A percentile compares a stretch with the other conserved stretches of the same genome.
Conservation (phyloP, 192 early-diverging fungal species). For the Glomus cerebriforme region DNA sequence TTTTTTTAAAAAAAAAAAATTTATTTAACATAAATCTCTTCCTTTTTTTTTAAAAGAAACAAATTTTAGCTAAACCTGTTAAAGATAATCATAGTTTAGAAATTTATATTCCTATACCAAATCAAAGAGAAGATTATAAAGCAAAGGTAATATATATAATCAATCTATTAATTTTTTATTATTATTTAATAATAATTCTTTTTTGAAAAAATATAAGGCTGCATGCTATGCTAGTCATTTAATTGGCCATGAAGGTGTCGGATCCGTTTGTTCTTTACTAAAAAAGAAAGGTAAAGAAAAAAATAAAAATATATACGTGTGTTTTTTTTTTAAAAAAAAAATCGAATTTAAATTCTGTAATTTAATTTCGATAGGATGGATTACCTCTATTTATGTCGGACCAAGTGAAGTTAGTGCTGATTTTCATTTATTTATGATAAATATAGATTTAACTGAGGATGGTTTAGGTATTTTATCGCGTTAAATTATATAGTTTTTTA, state of each 20-base stretch:
- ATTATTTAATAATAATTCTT: not conserved
- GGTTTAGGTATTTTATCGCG: slow-evolving; percentile 53
- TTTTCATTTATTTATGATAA: slow-evolving; percentile 84
- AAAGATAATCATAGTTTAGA: slow-evolving; percentile 81
- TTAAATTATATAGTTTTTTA: not conserved
- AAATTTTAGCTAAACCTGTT: slow-evolving; percentile 73
- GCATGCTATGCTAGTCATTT: slow-evolving; percentile 81
- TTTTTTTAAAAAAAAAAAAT: not conserved
- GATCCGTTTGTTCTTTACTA: slow-evolving; percentile 82
- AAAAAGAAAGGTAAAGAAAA: slow-evolving; percentile 60
- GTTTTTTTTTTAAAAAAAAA: too few relatives aligned
- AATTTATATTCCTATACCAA: slow-evolving; percentile 86
- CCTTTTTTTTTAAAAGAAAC: slow-evolving; percentile 48
- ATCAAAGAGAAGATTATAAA: slow-evolving; percentile 59
- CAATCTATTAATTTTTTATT: not conserved
- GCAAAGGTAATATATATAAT: slow-evolving; percentile 39
- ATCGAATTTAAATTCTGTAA: not conserved
- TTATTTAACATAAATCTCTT: not conserved
- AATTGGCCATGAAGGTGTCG: slow-evolving; percentile 89
- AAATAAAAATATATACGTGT: too few relatives aligned
- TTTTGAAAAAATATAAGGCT: slow-evolving; percentile 51
- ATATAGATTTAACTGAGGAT: slow-evolving; percentile 80
- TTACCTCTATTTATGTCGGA: slow-evolving; percentile 57
- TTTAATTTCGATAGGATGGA: slow-evolving; percentile 65
- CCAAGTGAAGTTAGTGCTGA: slow-evolving; percentile 59